Percentiles rank a stretch among this genome's conserved stretches.
phyloP scores from a whole-genome alignment of 2,329 filamentous ascomycete species.

The Myriosclerotinia duriaeana region DNA sequence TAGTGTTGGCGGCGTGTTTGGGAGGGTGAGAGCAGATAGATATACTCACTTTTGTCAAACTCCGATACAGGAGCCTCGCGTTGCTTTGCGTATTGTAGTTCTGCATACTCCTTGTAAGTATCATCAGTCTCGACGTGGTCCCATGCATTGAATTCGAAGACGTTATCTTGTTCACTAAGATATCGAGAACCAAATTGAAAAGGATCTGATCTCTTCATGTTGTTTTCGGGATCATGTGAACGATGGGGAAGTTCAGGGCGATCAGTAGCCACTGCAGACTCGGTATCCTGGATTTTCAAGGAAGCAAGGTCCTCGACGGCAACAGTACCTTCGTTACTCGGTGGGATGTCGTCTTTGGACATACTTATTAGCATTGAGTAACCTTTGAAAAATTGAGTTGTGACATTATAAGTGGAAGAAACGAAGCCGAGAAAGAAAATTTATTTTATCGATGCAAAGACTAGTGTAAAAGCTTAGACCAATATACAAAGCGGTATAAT shows the following conservation, averaged over 20 bases:
- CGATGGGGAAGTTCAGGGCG: conserved; percentile 34
- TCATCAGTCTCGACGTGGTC: conserved; percentile 95
- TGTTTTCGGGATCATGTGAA: conserved; percentile 52
- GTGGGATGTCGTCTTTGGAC: conserved; percentile 15
- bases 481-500: not conserved
- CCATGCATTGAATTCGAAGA: conserved; percentile 98
- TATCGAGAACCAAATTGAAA: conserved; percentile 94
- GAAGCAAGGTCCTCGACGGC: conserved; percentile 8
- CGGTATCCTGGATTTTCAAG: conserved; percentile 30
- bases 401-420: not conserved
- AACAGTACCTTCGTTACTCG: conserved; percentile 11
- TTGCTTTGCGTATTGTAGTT: conserved; percentile 82
- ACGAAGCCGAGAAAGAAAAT: not conserved
- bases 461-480: not conserved
- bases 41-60: conserved; percentile 76
- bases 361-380: conserved; percentile 14
- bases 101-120: conserved; percentile 80
- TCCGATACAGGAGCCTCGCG: conserved; percentile 83
- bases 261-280: conserved; percentile 28
- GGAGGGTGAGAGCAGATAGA: conserved; percentile 16
- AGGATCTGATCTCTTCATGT: conserved; percentile 83
- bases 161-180: conserved; percentile 79
- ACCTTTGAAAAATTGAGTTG: conserved; percentile 3
- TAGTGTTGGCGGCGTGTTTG: conserved; percentile 46
- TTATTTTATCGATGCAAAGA: not conserved